Evolutionary conservation across 2,329 filamentous ascomycete genomes (phyloP), one percentile per base, ranked within the genome.

Genomic region (Dactylonectria estremocensis): DNA sequence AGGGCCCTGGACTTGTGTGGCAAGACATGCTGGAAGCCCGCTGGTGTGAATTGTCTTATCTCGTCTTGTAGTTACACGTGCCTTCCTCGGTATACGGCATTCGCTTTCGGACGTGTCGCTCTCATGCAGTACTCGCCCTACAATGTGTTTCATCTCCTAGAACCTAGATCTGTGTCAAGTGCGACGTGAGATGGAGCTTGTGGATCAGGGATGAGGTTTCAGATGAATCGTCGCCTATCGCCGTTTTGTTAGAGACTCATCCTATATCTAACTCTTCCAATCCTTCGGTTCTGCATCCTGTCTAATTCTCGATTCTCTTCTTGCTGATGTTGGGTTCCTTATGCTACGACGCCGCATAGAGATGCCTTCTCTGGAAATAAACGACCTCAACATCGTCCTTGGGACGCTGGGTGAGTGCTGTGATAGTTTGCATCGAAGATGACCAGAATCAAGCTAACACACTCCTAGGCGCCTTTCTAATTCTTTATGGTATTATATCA

Each of bases 401-500:
- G 64, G 58, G 40, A 52, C 64, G 52, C 14, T 66, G 31, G 64
- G 64, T 66, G 43, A 35, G 52, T 37, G 3, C 10, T 18, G 20
- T 7, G 10, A 7, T 5, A 10, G 7, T 3, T 5, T 28, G 5
- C 20, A 14, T 9, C 24, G 20, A 24, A 7, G 20, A 35, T 2
- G 2, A 16, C 3, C 13, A n/a, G 8, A 7, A 18, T 6, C 35
- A n/a, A 20, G 22, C 64, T 66, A 7, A 66, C 43, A 8, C 13
- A 14, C 2, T 13, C 5, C 2, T 3, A 83, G 85, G 86, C 53
- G 77, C 79, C 9, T 88, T 87, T 72, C 85, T 82, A 22, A 74
- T 87, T 1, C 59, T 83, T 5, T 88, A 84, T 72, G 86, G 86
- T 50, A 71, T 88, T 59, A 79, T 86, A 6, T 87, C 87, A 1